Percentiles rank a stretch among this genome's conserved stretches.
Conservation (phyloP, 495 filamentous ascomycete species). For the Neurospora africana region DNA sequence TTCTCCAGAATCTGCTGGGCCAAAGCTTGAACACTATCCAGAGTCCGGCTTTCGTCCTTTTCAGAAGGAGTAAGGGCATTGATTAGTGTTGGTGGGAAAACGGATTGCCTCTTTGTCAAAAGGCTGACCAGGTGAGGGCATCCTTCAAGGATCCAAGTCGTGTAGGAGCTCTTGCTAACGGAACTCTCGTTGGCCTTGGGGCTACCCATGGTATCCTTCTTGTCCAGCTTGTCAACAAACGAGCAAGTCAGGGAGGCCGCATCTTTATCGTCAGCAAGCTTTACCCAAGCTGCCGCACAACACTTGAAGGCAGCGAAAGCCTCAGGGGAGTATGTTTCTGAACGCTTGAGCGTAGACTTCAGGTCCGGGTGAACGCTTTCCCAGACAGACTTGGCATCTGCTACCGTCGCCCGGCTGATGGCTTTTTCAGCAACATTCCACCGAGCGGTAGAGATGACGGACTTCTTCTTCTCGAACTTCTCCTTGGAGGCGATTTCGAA, state of each 20-base stretch:
- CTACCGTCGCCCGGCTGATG: constrained; percentile 23
- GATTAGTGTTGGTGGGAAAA: neutral
- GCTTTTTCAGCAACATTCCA: constrained; percentile 29
- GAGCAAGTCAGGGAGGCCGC: constrained; percentile 20
- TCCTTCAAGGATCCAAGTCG: constrained; percentile 15
- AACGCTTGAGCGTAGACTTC: constrained; percentile 24
- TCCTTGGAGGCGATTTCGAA: constrained; percentile 9
- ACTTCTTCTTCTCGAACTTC: constrained; percentile 10
- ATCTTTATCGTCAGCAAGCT: constrained; percentile 22
- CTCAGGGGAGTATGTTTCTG: constrained; percentile 13
- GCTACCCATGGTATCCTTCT: constrained; percentile 11
- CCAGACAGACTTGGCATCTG: constrained; percentile 26
- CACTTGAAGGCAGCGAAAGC: constrained; percentile 34
- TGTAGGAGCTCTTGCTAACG: constrained; percentile 8
- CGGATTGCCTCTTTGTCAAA: neutral
- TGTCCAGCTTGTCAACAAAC: constrained; percentile 25
- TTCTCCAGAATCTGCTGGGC: constrained; percentile 10
- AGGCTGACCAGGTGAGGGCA: neutral
- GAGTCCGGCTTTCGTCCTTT: neutral
- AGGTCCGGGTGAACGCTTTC: constrained; percentile 22
- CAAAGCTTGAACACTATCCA: neutral
- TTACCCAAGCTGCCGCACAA: constrained; percentile 27
- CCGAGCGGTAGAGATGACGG: constrained; percentile 18
- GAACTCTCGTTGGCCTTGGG: neutral
- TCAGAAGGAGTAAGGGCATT: neutral